phyloP scores from a whole-genome alignment of 352 stramenopile species.

The Globisporangium yorkense region DNA sequence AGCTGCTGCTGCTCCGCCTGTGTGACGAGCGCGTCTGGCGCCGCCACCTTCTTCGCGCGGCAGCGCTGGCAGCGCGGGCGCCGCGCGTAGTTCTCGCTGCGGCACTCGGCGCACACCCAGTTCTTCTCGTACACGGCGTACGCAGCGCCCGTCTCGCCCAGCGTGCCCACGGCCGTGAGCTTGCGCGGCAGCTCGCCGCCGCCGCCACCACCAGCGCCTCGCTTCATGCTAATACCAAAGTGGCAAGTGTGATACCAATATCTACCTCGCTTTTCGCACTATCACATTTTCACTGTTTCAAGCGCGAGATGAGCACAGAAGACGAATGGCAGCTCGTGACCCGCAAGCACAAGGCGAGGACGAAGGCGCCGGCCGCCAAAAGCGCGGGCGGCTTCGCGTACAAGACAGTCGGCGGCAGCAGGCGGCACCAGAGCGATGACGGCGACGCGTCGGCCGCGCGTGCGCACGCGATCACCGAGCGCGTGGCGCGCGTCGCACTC shows the following conservation, averaged over 20 bases:
- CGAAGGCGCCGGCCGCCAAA: background rate
- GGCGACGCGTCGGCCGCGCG: background rate
- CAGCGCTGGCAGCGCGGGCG: slow-evolving; percentile 76
- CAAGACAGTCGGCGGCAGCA: background rate
- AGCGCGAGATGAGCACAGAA: background rate
- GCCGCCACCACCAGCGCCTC: slow-evolving; percentile 1
- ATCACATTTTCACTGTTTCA: background rate
- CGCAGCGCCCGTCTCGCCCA: slow-evolving; percentile 75
- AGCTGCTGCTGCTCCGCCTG: slow-evolving; percentile 16
- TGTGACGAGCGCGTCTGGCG: slow-evolving; percentile 50
- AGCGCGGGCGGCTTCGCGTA: slow-evolving; percentile 7
- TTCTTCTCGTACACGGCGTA: slow-evolving; percentile 90
- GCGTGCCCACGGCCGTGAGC: slow-evolving; percentile 71
- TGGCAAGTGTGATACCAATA: background rate
- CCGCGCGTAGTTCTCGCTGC: slow-evolving; percentile 83
- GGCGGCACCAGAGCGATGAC: background rate
- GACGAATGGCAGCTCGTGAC: slow-evolving; percentile 14
- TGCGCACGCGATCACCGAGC: slow-evolving; percentile 26
- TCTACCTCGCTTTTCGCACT: background rate
- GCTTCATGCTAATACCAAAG: slow-evolving; percentile 9
- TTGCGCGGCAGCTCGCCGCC: slow-evolving; percentile 38
- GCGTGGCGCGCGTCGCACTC: slow-evolving; percentile 28
- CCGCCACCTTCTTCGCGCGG: slow-evolving; percentile 62
- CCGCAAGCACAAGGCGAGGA: slow-evolving; percentile 4
- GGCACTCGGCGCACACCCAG: slow-evolving; percentile 83